Conservation (phyloP, 2,329 filamentous ascomycete species). For the Cytospora schulzeri region DNA sequence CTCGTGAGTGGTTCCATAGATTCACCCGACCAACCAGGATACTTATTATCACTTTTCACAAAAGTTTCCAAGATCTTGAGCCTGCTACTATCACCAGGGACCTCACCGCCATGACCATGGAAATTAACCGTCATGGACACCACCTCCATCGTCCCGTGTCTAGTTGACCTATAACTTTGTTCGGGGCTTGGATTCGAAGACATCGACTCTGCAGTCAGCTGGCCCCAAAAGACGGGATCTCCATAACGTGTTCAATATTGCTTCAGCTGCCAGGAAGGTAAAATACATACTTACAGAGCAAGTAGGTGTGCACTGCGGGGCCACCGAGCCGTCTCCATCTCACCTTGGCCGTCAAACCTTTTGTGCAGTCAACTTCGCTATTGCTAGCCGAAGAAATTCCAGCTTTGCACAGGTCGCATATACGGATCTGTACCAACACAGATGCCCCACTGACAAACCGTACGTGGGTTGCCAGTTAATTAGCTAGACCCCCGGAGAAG, state of each 20-base stretch:
- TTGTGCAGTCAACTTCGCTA: not conserved
- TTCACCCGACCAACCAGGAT: not conserved
- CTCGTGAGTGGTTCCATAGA: not conserved
- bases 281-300: not conserved
- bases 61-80: not conserved
- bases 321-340: not conserved
- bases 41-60: not conserved
- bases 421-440: not conserved
- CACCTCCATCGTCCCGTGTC: not conserved
- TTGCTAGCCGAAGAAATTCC: not conserved
- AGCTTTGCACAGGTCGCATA: not conserved
- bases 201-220: not conserved
- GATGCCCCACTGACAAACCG: no score
- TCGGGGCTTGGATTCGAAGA: not conserved
- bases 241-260: not conserved
- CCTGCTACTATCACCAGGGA: not conserved
- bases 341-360: not conserved
- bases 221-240: not conserved
- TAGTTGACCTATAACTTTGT: not conserved
- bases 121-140: not conserved
- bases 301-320: not conserved
- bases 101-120: not conserved
- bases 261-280: not conserved
- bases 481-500: constrained; percentile 9
- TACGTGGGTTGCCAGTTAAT: no score